Conservation (phyloP, 106 monocot genomes). For the Hemerocallis citrina region DNA sequence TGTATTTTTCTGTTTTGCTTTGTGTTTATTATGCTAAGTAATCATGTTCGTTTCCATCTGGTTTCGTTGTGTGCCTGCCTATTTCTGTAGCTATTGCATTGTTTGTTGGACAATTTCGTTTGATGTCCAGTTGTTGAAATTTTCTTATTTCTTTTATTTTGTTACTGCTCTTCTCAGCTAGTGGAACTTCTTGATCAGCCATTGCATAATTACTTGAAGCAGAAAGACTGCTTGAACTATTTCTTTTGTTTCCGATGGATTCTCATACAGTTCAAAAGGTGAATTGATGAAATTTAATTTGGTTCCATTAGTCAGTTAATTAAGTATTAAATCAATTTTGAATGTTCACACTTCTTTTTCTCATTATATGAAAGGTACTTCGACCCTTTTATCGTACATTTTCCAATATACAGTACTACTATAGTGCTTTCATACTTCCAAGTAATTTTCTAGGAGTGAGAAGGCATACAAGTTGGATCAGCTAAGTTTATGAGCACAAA, state of each 20-base stretch:
- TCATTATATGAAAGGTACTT: neutral
- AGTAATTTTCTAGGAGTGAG: neutral
- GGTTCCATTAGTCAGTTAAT: too few relatives aligned
- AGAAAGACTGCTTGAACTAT: conserved; percentile 94
- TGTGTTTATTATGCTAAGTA: too few relatives aligned
- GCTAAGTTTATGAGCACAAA: neutral
- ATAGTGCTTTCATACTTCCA: neutral
- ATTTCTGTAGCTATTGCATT: too few relatives aligned
- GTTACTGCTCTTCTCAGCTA: conserved; percentile 41
- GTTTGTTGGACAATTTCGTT: too few relatives aligned
- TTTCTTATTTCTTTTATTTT: conserved; percentile 1
- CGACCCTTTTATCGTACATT: neutral
- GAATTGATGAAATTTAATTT: neutral
- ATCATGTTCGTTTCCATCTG: too few relatives aligned
- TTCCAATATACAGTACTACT: neutral
- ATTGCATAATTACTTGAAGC: conserved; percentile 80
- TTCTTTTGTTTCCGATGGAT: conserved; percentile 99
- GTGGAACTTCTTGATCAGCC: conserved; percentile 84
- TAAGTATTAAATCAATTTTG: too few relatives aligned
- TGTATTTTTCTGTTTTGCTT: too few relatives aligned
- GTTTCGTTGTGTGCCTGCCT: too few relatives aligned
- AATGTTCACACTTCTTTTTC: neutral
- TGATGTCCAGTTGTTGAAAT: conserved; percentile 1
- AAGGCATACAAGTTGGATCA: neutral
- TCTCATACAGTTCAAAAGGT: conserved; percentile 99